Conservation (phyloP, 2,329 filamentous ascomycete species). For the Cladosporium phlei region DNA sequence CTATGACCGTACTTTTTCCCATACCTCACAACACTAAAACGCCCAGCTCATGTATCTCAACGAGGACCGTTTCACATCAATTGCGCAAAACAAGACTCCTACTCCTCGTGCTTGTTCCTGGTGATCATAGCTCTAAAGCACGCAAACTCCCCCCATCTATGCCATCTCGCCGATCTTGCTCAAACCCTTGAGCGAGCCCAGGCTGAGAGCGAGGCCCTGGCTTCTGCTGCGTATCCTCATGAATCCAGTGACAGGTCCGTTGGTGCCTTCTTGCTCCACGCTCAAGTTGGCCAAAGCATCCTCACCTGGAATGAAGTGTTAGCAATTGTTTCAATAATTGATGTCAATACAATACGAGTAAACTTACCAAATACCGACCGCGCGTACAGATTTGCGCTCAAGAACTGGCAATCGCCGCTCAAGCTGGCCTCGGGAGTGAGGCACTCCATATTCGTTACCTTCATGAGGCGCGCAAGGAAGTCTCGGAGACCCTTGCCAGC, state of each 20-base stretch:
- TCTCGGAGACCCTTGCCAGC: constrained; percentile 79
- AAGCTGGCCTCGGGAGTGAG: constrained; percentile 92
- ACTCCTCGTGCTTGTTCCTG: no score
- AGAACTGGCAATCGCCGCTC: constrained; percentile 95
- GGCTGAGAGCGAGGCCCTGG: constrained; percentile 86
- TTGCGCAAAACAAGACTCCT: no score
- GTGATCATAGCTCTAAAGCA: constrained; percentile 1
- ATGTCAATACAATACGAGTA: no score
- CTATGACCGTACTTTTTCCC: no score
- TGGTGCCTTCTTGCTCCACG: constrained; percentile 94
- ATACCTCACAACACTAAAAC: no score
- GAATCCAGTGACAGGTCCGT: constrained; percentile 93
- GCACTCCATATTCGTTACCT: constrained; percentile 97
- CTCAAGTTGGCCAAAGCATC: constrained; percentile 95
- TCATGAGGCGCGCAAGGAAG: constrained; percentile 92
- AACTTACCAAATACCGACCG: constrained; percentile 94
- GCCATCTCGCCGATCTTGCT: constrained; percentile 57
- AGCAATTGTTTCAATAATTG: constrained; percentile 13
- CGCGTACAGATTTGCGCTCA: constrained; percentile 95
- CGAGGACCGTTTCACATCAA: no score
- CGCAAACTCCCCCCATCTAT: background rate
- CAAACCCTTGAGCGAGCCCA: constrained; percentile 90
- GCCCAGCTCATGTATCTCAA: no score
- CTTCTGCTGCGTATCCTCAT: constrained; percentile 96
- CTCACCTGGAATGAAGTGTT: constrained; percentile 65